Evolutionary conservation across 179 eudicot genomes (phyloP).

Genomic region (Beta macrorhiza): DNA sequence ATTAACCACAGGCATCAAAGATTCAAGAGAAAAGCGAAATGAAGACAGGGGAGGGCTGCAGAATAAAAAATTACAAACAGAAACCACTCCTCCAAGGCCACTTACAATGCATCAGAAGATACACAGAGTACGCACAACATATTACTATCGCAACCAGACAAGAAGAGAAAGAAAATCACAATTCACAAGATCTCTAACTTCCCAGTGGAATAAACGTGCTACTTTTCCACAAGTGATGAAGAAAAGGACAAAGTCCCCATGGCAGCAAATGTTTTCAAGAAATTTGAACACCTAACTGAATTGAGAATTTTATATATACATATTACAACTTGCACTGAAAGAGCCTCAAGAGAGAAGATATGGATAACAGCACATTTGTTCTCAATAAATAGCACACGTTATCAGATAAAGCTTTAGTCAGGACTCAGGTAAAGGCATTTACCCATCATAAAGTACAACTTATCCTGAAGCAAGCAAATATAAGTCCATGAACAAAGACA

Average conservation of each 20-base stretch:
- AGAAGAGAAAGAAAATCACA: not conserved
- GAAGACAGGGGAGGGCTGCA: not conserved
- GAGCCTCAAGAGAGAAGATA: not conserved
- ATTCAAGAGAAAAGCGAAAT: not conserved
- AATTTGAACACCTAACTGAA: too few relatives aligned
- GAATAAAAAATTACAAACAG: too few relatives aligned
- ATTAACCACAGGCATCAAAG: constrained; percentile 14
- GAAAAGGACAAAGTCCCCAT: too few relatives aligned
- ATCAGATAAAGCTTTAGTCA: not conserved
- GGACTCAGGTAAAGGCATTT: not conserved
- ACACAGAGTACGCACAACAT: not conserved
- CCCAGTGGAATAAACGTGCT: too few relatives aligned
- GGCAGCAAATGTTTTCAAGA: too few relatives aligned
- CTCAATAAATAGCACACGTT: not conserved
- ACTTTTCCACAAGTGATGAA: not conserved
- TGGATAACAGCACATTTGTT: not conserved
- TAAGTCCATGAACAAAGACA: not conserved
- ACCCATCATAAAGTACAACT: not conserved
- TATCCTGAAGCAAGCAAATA: not conserved
- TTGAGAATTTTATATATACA: too few relatives aligned
- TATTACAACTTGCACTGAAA: too few relatives aligned
- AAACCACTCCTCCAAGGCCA: not conserved
- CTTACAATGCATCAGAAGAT: not conserved
- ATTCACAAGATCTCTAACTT: not conserved
- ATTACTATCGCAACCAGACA: not conserved